These are phyloP conservation scores for Penicillium crystallinum DNA, from an alignment of 495 filamentous ascomycete genomes.

Conservation along the genomic window DNA sequence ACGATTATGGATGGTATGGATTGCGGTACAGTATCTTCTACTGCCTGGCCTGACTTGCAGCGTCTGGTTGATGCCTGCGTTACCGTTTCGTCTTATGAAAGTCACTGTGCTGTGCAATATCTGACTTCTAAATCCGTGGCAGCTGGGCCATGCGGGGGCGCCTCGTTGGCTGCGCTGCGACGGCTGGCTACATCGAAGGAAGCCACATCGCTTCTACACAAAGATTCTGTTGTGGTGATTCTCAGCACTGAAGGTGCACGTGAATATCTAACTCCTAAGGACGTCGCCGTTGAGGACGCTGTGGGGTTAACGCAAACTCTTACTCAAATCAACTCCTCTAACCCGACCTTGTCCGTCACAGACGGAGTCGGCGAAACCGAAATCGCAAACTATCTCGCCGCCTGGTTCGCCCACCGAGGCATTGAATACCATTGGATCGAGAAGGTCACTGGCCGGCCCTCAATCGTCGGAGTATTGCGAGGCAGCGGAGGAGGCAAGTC, in stretches of 20 bases:
- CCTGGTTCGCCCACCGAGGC: slow-evolving; percentile 43
- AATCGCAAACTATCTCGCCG: slow-evolving; percentile 35
- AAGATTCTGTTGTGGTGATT: slow-evolving; percentile 50
- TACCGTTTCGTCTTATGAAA: slow-evolving; percentile 51
- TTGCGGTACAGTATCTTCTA: slow-evolving; percentile 59
- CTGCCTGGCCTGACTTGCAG: slow-evolving; percentile 54
- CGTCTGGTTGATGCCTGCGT: slow-evolving; percentile 54
- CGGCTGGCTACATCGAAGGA: slow-evolving; percentile 30
- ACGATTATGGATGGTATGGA: slow-evolving; percentile 68
- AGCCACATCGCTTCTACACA: slow-evolving; percentile 24
- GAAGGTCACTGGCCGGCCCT: slow-evolving; percentile 35
- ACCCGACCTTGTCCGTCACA: slow-evolving; percentile 32
- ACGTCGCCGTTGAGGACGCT: slow-evolving; percentile 30
- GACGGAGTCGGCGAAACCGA: slow-evolving; percentile 38
- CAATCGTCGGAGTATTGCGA: slow-evolving; percentile 40
- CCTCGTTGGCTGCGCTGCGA: slow-evolving; percentile 53
- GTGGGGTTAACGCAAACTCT: slow-evolving; percentile 35
- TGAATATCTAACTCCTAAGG: slow-evolving; percentile 26
- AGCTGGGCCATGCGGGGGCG: slow-evolving; percentile 63
- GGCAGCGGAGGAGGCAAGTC: slow-evolving; percentile 40
- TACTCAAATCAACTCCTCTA: slow-evolving; percentile 42
- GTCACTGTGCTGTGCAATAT: slow-evolving; percentile 47
- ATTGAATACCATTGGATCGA: slow-evolving; percentile 44
- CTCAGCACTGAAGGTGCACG: slow-evolving; percentile 47
- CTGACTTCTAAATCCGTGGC: slow-evolving; percentile 40